Evolutionary conservation across 495 filamentous ascomycete genomes (phyloP).

Genomic region (Zalerion maritima): DNA sequence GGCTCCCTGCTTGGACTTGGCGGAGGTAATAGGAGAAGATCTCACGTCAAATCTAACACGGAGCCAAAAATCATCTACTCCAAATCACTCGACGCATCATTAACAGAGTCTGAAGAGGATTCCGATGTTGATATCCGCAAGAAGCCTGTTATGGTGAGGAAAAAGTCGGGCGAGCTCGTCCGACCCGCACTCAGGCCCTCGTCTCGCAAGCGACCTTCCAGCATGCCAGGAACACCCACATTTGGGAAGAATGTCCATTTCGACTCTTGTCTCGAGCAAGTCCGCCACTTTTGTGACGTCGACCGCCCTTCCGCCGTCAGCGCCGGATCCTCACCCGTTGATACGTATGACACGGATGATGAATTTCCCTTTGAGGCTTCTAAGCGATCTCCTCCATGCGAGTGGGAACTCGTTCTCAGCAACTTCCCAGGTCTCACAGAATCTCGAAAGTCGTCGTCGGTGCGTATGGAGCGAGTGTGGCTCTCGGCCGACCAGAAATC

Average conservation of each 20-base stretch:
- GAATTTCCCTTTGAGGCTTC: conserved; percentile 71
- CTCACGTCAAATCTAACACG: conserved; percentile 73
- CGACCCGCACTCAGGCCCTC: conserved; percentile 75
- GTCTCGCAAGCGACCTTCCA: conserved; percentile 68
- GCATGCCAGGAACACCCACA: conserved; percentile 94
- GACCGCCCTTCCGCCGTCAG: conserved; percentile 91
- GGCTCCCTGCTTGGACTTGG: conserved; percentile 19
- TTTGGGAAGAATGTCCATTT: conserved; percentile 94
- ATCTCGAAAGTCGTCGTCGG: conserved; percentile 46
- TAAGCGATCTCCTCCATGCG: conserved; percentile 38
- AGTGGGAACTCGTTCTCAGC: conserved; percentile 74
- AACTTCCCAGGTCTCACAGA: conserved; percentile 68
- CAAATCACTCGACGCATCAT: conserved; percentile 36
- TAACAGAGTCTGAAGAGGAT: conserved; percentile 48
- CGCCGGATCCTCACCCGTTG: conserved; percentile 85
- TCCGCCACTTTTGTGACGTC: conserved; percentile 84
- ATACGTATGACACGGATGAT: conserved; percentile 61
- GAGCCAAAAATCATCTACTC: conserved; percentile 47
- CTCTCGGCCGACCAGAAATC: conserved; percentile 75
- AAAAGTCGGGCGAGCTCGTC: conserved; percentile 96
- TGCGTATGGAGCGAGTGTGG: conserved; percentile 70
- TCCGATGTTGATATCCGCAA: conserved; percentile 43
- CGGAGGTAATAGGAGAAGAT: conserved; percentile 27
- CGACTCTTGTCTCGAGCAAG: conserved; percentile 85
- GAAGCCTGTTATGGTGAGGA: conserved; percentile 81